phyloP scores from a whole-genome alignment of 805 yeast genomes.

The Ogataea siamensis region DNA sequence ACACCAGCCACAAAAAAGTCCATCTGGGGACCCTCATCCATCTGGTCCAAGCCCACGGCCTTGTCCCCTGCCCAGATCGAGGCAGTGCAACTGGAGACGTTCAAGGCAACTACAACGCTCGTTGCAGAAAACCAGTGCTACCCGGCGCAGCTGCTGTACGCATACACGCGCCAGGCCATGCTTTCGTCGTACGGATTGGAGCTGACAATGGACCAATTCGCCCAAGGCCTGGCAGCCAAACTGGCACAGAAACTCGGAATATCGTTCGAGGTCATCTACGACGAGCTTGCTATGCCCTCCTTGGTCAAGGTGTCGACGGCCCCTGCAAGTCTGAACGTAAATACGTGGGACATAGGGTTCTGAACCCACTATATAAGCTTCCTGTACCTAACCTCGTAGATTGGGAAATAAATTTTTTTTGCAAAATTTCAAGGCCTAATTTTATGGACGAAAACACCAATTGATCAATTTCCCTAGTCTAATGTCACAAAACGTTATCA shows the following conservation, averaged over 20 bases:
- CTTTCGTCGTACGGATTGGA: constrained; percentile 36
- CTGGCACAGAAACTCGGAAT: constrained; percentile 29
- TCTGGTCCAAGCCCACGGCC: constrained; percentile 17
- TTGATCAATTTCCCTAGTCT: not conserved
- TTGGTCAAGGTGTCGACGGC: constrained; percentile 36
- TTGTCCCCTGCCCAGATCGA: constrained; percentile 29
- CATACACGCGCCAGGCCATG: constrained; percentile 36
- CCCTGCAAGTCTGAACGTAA: constrained; percentile 6
- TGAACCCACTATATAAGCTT: not conserved
- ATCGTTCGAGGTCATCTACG: constrained; percentile 44
- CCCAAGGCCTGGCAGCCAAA: constrained; percentile 36
- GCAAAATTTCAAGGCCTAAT: constrained; percentile 8
- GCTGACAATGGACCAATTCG: constrained; percentile 30
- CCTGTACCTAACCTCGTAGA: not conserved
- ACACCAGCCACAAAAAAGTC: constrained; percentile 15
- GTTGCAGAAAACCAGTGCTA: constrained; percentile 28
- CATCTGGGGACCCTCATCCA: constrained; percentile 25
- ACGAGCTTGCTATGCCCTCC: constrained; percentile 45
- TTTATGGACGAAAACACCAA: constrained; percentile 1
- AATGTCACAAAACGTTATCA: constrained; percentile 36
- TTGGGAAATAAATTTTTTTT: constrained; percentile 10
- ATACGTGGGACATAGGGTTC: constrained; percentile 11
- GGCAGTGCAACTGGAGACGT: constrained; percentile 42
- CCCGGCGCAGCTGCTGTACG: constrained; percentile 26
- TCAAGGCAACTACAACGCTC: constrained; percentile 38